Percentiles rank a stretch among this genome's conserved stretches.
Conservation (phyloP, 1,139 yeast genomes). For the Magnusiomyces paraingens region DNA sequence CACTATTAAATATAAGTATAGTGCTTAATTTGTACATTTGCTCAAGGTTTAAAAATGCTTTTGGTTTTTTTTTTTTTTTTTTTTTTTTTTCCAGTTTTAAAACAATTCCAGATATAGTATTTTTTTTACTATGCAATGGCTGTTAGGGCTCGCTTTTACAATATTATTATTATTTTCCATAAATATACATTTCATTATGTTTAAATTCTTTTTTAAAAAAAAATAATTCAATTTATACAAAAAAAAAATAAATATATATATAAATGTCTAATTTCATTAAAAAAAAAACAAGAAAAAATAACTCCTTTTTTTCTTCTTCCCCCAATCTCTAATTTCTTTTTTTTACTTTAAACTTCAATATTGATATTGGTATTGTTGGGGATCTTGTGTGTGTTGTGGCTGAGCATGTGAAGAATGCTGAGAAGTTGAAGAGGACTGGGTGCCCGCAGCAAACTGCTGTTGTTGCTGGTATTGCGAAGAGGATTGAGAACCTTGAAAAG, state of each 20-base stretch:
- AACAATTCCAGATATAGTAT: no score
- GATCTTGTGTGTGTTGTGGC: not conserved
- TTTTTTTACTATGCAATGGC: no score
- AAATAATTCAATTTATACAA: not conserved
- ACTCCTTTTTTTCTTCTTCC: not conserved
- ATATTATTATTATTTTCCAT: no score
- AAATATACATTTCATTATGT: no score
- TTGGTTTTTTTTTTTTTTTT: no score
- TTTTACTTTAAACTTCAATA: not conserved
- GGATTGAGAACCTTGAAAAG: not conserved
- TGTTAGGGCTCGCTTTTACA: no score
- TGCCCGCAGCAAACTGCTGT: not conserved
- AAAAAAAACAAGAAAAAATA: not conserved
- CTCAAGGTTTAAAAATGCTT: no score
- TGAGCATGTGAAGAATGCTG: not conserved
- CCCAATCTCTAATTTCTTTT: no score
- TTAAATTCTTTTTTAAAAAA: not conserved
- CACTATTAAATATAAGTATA: no score
- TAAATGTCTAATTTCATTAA: not conserved
- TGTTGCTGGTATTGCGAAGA: not conserved
- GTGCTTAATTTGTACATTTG: no score
- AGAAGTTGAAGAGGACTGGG: no score
- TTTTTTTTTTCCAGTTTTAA: no score
- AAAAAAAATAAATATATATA: not conserved
- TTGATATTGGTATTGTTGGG: not conserved